phyloP scores from a whole-genome alignment of 78 protist genomes.

The Isochrysis galbana region DNA sequence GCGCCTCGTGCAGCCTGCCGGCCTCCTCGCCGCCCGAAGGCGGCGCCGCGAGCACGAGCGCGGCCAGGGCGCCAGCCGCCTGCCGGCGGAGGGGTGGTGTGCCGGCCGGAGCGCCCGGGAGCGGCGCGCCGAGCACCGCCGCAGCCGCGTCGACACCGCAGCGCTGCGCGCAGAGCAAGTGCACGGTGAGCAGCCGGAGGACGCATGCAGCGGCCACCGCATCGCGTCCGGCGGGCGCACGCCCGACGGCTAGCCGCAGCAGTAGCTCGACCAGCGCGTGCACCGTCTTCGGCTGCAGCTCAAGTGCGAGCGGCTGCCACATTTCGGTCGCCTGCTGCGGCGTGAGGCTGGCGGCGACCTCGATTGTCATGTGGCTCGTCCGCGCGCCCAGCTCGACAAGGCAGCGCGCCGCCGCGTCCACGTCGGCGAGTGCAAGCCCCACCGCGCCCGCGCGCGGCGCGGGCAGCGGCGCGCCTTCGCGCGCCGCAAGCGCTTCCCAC shows the following conservation, averaged over 20 bases:
- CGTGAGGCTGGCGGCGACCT: background rate
- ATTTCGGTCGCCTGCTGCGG: conserved; percentile 19
- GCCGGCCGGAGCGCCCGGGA: background rate
- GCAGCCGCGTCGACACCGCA: conserved; percentile 2
- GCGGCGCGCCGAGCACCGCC: background rate
- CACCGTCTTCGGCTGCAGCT: background rate
- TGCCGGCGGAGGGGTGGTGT: background rate
- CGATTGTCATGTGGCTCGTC: background rate
- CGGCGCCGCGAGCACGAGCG: background rate
- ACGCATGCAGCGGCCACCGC: background rate
- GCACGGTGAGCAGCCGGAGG: conserved; percentile 11
- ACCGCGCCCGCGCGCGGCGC: background rate
- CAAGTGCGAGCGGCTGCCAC: conserved; percentile 18
- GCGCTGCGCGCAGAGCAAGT: background rate
- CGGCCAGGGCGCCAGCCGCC: background rate
- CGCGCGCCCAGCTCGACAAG: background rate
- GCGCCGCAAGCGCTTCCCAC: background rate
- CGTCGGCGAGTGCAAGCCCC: background rate
- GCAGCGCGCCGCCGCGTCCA: background rate
- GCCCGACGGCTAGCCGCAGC: background rate
- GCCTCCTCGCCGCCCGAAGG: background rate
- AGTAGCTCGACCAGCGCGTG: background rate
- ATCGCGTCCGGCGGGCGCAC: background rate
- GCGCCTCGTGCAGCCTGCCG: background rate
- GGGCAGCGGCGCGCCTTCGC: background rate